Percentiles rank a stretch among this genome's conserved stretches.
Conservation (phyloP, 768 basidiomycete genomes). For the Termitomyces sp. region DNA sequence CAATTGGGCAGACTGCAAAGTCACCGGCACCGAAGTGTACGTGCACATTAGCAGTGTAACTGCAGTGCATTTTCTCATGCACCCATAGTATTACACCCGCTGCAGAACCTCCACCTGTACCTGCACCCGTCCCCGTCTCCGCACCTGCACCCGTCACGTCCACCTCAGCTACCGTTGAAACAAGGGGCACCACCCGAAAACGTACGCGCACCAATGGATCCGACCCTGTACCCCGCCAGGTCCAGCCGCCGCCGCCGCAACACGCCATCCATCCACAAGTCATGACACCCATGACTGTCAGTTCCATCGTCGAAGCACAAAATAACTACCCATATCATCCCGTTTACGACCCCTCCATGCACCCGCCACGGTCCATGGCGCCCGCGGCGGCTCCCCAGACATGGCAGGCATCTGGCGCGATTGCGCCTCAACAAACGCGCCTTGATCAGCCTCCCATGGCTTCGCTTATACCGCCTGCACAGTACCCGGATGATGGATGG, state of each 20-base stretch:
- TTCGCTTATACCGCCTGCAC: conserved; percentile 41
- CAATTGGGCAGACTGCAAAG: conserved; percentile 81
- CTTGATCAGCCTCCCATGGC: conserved; percentile 43
- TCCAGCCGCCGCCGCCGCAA: conserved; percentile 19
- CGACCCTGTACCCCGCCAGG: conserved; percentile 12
- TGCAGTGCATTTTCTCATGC: background rate
- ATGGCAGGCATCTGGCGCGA: conserved; percentile 61
- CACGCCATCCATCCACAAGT: conserved; percentile 18
- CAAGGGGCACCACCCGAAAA: conserved; percentile 10
- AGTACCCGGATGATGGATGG: conserved; percentile 57
- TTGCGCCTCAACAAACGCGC: conserved; percentile 67
- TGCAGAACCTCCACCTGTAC: conserved; percentile 15
- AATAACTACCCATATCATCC: conserved; percentile 33
- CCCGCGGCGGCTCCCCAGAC: conserved; percentile 53
- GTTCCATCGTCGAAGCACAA: conserved; percentile 27
- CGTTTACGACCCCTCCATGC: conserved; percentile 31
- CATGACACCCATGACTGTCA: conserved; percentile 26
- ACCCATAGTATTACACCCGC: conserved; percentile 15
- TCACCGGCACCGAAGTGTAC: conserved; percentile 72
- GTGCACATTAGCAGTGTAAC: conserved; percentile 18
- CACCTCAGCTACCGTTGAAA: conserved; percentile 10
- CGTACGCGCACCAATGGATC: conserved; percentile 10
- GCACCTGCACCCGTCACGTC: conserved; percentile 4
- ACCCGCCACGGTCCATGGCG: conserved; percentile 38
- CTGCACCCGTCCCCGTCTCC: conserved; percentile 12